Conservation (phyloP, 108 stramenopile genomes). For the Pseudonitzschia delicatissima region DNA sequence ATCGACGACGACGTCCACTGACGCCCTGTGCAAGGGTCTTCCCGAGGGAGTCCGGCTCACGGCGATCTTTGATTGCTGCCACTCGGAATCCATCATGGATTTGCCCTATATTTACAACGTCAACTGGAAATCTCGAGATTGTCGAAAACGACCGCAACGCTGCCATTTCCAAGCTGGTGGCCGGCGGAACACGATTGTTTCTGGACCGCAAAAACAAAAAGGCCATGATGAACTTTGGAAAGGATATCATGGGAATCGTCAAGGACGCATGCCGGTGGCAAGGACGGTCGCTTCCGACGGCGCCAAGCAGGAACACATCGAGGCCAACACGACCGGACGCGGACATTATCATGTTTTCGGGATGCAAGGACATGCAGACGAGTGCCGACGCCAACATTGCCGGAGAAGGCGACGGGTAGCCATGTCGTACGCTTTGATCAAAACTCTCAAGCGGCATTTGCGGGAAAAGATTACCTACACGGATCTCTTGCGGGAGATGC, state of each 20-base stretch:
- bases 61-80: constrained; percentile 55
- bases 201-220: constrained; percentile 41
- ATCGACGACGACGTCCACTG: constrained; percentile 16
- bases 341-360: constrained; percentile 58
- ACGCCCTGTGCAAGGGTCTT: background rate
- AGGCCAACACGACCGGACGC: too few species aligned
- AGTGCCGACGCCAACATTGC: constrained; percentile 59
- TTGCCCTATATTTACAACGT: constrained; percentile 38
- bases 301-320: too few species aligned
- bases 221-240: background rate
- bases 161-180: constrained; percentile 29
- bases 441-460: constrained; percentile 29
- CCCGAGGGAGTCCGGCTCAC: constrained; percentile 1
- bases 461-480: background rate
- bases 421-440: constrained; percentile 56
- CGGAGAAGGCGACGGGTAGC: constrained; percentile 53
- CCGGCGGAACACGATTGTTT: constrained; percentile 32
- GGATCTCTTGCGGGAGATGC: constrained; percentile 52
- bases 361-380: constrained; percentile 68
- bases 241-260: background rate
- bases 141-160: constrained; percentile 32
- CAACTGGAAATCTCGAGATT: constrained; percentile 35
- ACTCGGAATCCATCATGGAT: constrained; percentile 75
- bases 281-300: background rate
- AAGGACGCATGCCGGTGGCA: background rate